Evolutionary conservation across 179 eudicot species (phyloP).

Genomic region (Sideroxylon spinosum): DNA sequence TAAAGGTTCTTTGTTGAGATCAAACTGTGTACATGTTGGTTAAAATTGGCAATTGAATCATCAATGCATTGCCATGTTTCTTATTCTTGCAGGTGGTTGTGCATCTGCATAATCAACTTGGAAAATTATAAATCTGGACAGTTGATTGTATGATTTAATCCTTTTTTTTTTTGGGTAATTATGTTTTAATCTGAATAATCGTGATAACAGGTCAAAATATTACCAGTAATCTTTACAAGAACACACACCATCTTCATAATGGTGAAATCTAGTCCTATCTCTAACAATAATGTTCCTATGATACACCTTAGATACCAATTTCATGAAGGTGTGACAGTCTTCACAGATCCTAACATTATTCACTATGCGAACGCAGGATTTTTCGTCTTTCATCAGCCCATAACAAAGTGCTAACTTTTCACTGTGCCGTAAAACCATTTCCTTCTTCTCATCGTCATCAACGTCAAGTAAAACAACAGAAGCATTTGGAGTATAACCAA

Average conservation of each 20-base stretch:
- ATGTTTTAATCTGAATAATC: background rate
- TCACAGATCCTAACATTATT: slow-evolving; percentile 51
- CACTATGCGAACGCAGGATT: slow-evolving; percentile 36
- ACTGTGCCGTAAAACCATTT: slow-evolving; percentile 46
- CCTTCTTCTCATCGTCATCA: slow-evolving; percentile 45
- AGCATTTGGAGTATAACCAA: slow-evolving; percentile 42
- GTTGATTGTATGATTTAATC: background rate
- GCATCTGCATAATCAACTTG: background rate
- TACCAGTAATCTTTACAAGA: slow-evolving; percentile 59
- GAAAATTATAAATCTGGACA: background rate
- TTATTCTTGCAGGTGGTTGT: background rate
- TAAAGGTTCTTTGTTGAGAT: background rate
- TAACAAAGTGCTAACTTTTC: slow-evolving; percentile 50
- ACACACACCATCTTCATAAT: slow-evolving; percentile 39
- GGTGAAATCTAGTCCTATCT: slow-evolving; percentile 55
- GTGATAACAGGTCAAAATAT: background rate
- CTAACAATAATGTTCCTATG: slow-evolving; percentile 37
- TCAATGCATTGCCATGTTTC: background rate
- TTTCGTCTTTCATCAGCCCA: slow-evolving; percentile 28
- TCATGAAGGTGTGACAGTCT: slow-evolving; percentile 51
- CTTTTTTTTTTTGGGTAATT: too few relatives aligned
- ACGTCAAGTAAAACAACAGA: slow-evolving; percentile 36
- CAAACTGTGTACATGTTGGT: background rate
- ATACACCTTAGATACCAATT: slow-evolving; percentile 41
- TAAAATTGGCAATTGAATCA: background rate